phyloP scores from a whole-genome alignment of 768 basidiomycete species.

The Termitomyces sp. region DNA sequence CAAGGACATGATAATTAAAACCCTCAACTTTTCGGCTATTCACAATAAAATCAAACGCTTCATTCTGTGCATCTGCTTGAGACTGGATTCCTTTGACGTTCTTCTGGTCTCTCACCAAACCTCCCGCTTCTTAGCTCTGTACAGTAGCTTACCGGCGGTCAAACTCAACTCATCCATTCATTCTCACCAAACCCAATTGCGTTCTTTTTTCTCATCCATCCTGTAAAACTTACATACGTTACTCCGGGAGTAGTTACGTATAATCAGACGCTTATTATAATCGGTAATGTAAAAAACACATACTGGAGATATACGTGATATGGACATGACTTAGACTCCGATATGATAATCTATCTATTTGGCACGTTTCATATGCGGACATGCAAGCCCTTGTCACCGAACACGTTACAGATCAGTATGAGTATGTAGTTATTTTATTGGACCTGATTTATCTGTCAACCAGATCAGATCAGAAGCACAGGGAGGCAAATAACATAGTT shows the following conservation, averaged over 20 bases:
- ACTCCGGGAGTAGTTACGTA: background rate
- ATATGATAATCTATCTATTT: background rate
- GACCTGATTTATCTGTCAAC: too few species aligned
- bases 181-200: background rate
- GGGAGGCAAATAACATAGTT: too few species aligned
- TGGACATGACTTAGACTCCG: background rate
- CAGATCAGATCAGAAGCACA: too few species aligned
- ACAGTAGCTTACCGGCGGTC: too few species aligned
- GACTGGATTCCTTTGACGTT: background rate
- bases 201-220: background rate
- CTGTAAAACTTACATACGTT: background rate
- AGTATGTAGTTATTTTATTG: too few species aligned
- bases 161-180: too few species aligned
- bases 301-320: background rate
- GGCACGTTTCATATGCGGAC: background rate
- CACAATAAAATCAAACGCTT: background rate
- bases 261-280: background rate
- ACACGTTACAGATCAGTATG: background rate
- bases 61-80: background rate
- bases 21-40: background rate
- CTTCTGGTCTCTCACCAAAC: too few species aligned
- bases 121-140: too few species aligned
- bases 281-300: background rate
- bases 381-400: background rate
- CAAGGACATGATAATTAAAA: background rate